Base-by-base conservation (phyloP, 805 yeast genomes). In the Martiniozyma abietophila region DNA sequence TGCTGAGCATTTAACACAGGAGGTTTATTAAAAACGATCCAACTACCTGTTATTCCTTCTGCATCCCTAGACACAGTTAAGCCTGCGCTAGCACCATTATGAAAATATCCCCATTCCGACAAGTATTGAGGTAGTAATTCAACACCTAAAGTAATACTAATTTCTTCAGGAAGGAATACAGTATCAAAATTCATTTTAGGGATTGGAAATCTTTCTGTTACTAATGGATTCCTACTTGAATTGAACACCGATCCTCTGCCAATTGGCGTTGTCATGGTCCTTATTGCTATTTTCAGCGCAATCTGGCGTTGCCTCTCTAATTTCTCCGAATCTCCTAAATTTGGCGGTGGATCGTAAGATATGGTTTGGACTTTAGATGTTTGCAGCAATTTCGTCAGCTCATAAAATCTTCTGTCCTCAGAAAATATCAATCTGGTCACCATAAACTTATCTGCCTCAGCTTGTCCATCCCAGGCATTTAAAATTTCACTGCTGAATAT, bases 11-110 rank as follows among this genome's bases (percentile, higher is more conserved):
- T 76, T 21, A 81, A 53, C 4, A 61, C 67, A 1, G 69, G 67
- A 0, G 95, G 95, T 45, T 77, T 80, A 46, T 84, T 84, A 52
- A 82, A 85, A 1, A 80, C 80, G 24, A 89, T 81, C 97, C 97
- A 89, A 46, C 94, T 76, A 1, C 96, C 95, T 7, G 74, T 69
- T 7, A 84, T 74, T 7, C 83, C 85, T 26, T 69, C 67, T 0
- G 85, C 74, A 30, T 71, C 73, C 35, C 65, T 67, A 4, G 89
- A 74, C 6, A 89, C 74, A 37, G 36, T 76, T 32, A 92, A 58
- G 0, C 96, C 98, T 1, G 89, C 69, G 3, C 95, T 76, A 0
- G 77, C 94, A 11, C 98, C 98, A 46, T 82, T 83, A 47, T 89
- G 96, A 51, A 92, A 92, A 42, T 74, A 72, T 0, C 94, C 95